Base-by-base conservation (phyloP, 2,329 filamentous ascomycete species). In the Didymella glomerata region DNA sequence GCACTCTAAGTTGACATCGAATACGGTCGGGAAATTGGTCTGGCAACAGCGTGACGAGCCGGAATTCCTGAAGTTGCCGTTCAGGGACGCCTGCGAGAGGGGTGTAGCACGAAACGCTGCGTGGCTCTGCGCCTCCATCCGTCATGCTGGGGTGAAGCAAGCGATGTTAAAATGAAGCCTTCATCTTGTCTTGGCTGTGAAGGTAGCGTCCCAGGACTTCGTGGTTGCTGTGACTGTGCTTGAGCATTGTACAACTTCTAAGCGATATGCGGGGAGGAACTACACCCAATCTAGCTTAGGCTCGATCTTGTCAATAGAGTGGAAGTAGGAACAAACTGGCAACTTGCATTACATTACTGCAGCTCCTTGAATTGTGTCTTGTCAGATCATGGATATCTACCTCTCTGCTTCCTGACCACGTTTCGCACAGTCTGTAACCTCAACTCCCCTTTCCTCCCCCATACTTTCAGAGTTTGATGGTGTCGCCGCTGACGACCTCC, bases 1-100 rank as follows among this genome's bases (percentile, higher is more conserved):
- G 46, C 4, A 55, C 24, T 4, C 13, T 45, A 9, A 55, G 46
- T 9, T 20, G 28, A 30, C 53, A 55, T 20, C 38, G 53, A 11
- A 55, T 25, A 3, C 10, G 34, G 18, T 51, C 48, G 4, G 38
- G 9, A 16, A 8, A 42, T 2, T 42, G 25, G 18, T 40, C 48
- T 10, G 48, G 48, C 14, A 51, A 34, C 0, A 51, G 18, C n/a
- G 38, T 42, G 14, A 51, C 6, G 18, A 40, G 40, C 11, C 48
- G 48, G 6, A 51, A 51, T 9, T 51, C 41, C 3, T 44, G 13
- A 1, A 44, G 24, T 20, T 10, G 41, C 13, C 24, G 24, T 44
- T 44, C 41, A 27, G 41, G n/a, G 11, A 44, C 22, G 6, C 41
- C 41, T 16, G 41, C 41, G 14, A 44, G 41, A 44, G 41, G 41